phyloP scores from a whole-genome alignment of 2,329 filamentous ascomycete species.

The Plenodomus tracheiphilus region DNA sequence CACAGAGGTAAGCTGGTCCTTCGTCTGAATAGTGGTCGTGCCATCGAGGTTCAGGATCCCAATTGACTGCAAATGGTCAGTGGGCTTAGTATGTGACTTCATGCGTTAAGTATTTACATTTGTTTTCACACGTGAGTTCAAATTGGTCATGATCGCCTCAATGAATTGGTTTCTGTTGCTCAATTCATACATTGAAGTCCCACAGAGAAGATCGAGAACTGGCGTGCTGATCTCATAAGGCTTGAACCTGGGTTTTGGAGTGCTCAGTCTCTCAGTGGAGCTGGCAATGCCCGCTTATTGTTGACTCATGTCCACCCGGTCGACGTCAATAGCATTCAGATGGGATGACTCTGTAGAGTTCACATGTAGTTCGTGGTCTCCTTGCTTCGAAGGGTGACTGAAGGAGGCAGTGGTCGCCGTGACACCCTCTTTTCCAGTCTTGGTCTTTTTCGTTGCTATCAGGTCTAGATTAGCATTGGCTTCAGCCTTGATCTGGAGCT shows the following conservation, averaged over 20 bases:
- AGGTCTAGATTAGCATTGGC: background rate
- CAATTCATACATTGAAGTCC: background rate
- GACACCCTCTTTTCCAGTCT: background rate
- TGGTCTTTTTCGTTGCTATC: background rate
- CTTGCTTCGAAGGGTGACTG: conserved; percentile 4
- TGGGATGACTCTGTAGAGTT: background rate
- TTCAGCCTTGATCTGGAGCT: conserved; percentile 2
- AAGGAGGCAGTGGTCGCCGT: background rate
- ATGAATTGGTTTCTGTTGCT: background rate
- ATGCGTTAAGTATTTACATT: background rate
- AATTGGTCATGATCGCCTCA: conserved; percentile 3
- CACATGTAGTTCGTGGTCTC: background rate
- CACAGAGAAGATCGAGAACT: conserved; percentile 2
- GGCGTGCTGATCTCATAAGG: background rate
- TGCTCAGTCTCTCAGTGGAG: background rate
- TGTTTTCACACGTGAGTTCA: background rate
- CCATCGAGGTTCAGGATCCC: background rate
- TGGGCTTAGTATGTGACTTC: background rate
- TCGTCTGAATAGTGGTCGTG: background rate
- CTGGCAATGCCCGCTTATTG: background rate
- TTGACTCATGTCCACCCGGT: no score
- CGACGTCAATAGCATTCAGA: background rate
- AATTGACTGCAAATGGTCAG: background rate
- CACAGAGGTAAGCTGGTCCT: background rate
- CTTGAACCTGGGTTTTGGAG: no score